Conservation (phyloP, 202 grass and related monocot genomes). For the Schoenoplectus triqueter region DNA sequence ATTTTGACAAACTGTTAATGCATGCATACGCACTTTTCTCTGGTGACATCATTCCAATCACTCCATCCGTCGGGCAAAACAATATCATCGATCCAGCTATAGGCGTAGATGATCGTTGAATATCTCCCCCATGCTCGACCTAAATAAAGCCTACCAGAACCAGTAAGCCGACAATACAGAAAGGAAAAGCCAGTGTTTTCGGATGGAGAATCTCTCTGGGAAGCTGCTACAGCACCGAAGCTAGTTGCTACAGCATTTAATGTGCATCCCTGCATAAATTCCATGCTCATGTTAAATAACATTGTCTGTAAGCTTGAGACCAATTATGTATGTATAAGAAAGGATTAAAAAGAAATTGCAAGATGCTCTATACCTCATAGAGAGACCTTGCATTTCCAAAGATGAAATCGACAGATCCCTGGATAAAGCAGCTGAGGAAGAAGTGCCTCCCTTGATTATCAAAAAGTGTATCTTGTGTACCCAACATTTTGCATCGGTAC, state of each 20-base stretch:
- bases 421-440: conserved; percentile 61
- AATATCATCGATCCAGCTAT: background rate
- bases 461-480: conserved; percentile 88
- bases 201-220: conserved; percentile 62
- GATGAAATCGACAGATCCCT: conserved; percentile 95
- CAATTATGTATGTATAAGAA: background rate
- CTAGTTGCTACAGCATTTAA: conserved; percentile 59
- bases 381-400: conserved; percentile 83
- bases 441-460: conserved; percentile 86
- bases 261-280: conserved; percentile 53
- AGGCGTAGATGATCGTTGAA: background rate
- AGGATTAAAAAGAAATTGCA: background rate
- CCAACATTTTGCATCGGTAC: conserved; percentile 67
- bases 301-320: background rate
- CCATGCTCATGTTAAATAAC: background rate
- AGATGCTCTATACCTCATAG: conserved; percentile 54
- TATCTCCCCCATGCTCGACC: conserved; percentile 71
- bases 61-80: background rate
- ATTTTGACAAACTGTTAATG: too few species aligned
- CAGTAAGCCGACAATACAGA: conserved; percentile 57
- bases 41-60: background rate
- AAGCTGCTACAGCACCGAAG: conserved; percentile 86
- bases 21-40: background rate
- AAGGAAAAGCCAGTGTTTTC: conserved; percentile 88
- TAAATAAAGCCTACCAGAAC: conserved; percentile 70